A percentile compares a stretch with the other conserved stretches of the same genome.
These are phyloP conservation scores for Wickerhamomyces kurtzmanii DNA, from an alignment of 805 yeast genomes.

Conservation along the genomic window DNA sequence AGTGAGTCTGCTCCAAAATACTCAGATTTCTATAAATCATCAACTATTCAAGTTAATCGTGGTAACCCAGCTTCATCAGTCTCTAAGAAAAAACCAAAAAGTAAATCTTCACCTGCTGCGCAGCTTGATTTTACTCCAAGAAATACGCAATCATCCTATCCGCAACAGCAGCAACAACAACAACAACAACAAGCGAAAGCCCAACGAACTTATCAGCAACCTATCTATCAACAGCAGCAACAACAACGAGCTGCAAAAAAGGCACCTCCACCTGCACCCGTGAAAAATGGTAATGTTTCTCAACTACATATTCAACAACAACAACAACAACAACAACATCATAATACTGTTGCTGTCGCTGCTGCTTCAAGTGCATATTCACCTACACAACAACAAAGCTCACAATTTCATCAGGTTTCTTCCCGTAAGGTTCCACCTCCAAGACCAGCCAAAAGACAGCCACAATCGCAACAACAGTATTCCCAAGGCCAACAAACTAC, in stretches of 20 bases:
- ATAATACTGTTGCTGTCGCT: conserved; percentile 25
- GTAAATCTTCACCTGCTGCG: conserved; percentile 18
- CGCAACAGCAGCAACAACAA: conserved; percentile 6
- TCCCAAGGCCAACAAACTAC: conserved; percentile 43
- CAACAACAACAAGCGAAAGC: conserved; percentile 13
- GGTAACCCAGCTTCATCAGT: conserved; percentile 69
- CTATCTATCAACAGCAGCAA: conserved; percentile 7
- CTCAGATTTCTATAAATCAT: conserved; percentile 79
- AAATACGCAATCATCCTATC: conserved; percentile 9
- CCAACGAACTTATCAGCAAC: conserved; percentile 9
- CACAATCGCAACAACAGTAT: conserved; percentile 41
- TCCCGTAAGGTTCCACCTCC: conserved; percentile 16
- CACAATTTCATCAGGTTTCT: conserved; percentile 7
- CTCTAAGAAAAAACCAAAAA: conserved; percentile 72
- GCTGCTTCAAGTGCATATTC: conserved; percentile 27
- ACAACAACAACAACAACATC: conserved; percentile 5
- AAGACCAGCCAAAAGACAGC: conserved; percentile 17
- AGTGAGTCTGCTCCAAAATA: conserved; percentile 54
- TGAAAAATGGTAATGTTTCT: too few species aligned
- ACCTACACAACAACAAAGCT: conserved; percentile 13
- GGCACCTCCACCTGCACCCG: conserved; percentile 19
- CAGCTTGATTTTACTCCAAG: conserved; percentile 20
- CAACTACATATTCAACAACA: conserved; percentile 10
- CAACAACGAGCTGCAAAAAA: conserved; percentile 10
- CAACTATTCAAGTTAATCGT: conserved; percentile 68